Conservation (phyloP, 73 alveolate genomes). For the Paramecium sexaurelia region DNA sequence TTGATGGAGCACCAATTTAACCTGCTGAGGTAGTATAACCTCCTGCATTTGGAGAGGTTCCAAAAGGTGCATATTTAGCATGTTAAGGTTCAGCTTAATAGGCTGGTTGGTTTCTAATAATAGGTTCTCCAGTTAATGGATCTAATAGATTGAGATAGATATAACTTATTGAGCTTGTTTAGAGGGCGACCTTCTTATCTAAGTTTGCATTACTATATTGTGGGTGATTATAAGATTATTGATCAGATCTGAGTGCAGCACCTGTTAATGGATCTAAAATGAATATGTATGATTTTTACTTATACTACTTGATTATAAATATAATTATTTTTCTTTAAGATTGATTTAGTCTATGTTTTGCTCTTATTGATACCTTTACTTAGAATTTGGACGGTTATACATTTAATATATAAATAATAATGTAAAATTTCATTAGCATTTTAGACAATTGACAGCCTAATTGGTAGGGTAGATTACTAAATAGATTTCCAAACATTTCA, state of each 20-base stretch:
- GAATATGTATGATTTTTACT: not conserved
- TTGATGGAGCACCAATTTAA: not conserved
- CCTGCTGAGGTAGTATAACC: not conserved
- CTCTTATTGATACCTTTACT: not conserved
- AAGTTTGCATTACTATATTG: not conserved
- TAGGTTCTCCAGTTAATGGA: slow-evolving; percentile 37
- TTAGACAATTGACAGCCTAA: slow-evolving; percentile 59
- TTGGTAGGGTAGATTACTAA: slow-evolving; percentile 61
- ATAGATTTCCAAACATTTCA: slow-evolving; percentile 63
- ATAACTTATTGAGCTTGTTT: not conserved
- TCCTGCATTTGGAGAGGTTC: not conserved
- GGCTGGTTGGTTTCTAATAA: not conserved
- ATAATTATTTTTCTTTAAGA: not conserved
- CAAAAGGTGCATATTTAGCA: not conserved
- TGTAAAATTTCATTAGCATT: slow-evolving; percentile 19
- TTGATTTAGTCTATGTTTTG: not conserved
- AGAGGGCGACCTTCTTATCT: not conserved
- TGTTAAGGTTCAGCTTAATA: not conserved
- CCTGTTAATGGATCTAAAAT: slow-evolving; percentile 32
- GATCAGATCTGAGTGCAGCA: not conserved
- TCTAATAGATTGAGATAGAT: not conserved
- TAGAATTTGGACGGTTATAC: slow-evolving; percentile 54
- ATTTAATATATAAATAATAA: not conserved
- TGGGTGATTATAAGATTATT: too few species aligned
- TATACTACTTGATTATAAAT: not conserved